These are phyloP conservation scores for Capsella bursapastoris DNA, from an alignment of 345 rosid genomes.

Conservation along the genomic window DNA sequence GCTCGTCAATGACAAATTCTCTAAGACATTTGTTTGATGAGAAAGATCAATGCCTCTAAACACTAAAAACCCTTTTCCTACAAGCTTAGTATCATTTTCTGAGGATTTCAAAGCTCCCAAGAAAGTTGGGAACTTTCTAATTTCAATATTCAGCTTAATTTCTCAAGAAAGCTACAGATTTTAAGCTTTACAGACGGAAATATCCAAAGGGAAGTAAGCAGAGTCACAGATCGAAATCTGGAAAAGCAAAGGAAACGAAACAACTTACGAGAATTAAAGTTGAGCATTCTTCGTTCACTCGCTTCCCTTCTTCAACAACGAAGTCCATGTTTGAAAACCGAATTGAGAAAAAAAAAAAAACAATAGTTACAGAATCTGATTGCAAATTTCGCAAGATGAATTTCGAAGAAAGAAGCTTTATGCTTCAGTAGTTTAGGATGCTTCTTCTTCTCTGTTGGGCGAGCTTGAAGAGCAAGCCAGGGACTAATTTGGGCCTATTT, in stretches of 20 bases:
- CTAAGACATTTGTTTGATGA: background rate
- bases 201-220: background rate
- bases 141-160: conserved; percentile 3
- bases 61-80: conserved; percentile 5
- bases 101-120: background rate
- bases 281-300: conserved; percentile 56
- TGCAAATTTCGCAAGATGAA: conserved; percentile 16
- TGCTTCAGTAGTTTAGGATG: background rate
- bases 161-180: conserved; percentile 12
- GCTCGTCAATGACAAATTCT: background rate
- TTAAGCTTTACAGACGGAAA: background rate
- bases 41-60: conserved; percentile 13
- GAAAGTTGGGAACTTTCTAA: conserved; percentile 12
- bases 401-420: conserved; percentile 23
- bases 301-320: conserved; percentile 62
- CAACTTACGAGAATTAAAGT: conserved; percentile 67
- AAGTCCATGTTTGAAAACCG: conserved; percentile 58
- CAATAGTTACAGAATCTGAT: conserved; percentile 23
- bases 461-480: conserved; percentile 45
- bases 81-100: background rate
- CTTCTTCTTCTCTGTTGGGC: conserved; percentile 7
- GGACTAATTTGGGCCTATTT: conserved; percentile 28
- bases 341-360: background rate
- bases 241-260: background rate
- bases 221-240: conserved; percentile 28